Evolutionary conservation across 1,284 basidiomycete species (phyloP).

Genomic region (Cronartium ribicola): DNA sequence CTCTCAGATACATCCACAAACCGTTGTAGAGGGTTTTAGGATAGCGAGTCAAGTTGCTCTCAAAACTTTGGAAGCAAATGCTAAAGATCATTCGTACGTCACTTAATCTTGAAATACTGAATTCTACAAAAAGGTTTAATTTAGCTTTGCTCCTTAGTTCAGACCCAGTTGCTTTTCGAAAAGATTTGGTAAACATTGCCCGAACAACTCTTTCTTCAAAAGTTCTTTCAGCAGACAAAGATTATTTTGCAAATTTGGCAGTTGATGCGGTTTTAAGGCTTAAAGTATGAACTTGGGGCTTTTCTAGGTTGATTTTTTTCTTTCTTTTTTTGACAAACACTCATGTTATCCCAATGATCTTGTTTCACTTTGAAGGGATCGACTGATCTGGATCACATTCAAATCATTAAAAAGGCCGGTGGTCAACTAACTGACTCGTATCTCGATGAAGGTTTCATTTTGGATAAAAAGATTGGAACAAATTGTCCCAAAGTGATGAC

Average conservation of each 20-base stretch:
- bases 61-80: conserved; percentile 72
- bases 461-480: conserved; percentile 91
- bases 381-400: conserved; percentile 95
- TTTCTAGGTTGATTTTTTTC: neutral
- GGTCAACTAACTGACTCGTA: conserved; percentile 98
- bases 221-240: conserved; percentile 93
- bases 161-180: conserved; percentile 70
- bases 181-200: conserved; percentile 93
- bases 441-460: conserved; percentile 97
- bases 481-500: conserved; percentile 93
- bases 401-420: conserved; percentile 99
- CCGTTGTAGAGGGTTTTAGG: conserved; percentile 97
- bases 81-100: conserved; percentile 76
- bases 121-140: neutral
- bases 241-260: conserved; percentile 96
- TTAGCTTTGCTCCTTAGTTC: conserved; percentile 55
- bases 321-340: neutral
- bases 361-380: conserved; percentile 63
- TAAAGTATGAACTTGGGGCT: conserved; percentile 60
- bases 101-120: neutral
- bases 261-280: conserved; percentile 93
- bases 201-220: conserved; percentile 93
- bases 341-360: neutral
- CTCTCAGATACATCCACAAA: conserved; percentile 94
- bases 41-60: conserved; percentile 85